Evolutionary conservation across 2,329 filamentous ascomycete genomes (phyloP).

Genomic region (Bipolaris victoriae): DNA sequence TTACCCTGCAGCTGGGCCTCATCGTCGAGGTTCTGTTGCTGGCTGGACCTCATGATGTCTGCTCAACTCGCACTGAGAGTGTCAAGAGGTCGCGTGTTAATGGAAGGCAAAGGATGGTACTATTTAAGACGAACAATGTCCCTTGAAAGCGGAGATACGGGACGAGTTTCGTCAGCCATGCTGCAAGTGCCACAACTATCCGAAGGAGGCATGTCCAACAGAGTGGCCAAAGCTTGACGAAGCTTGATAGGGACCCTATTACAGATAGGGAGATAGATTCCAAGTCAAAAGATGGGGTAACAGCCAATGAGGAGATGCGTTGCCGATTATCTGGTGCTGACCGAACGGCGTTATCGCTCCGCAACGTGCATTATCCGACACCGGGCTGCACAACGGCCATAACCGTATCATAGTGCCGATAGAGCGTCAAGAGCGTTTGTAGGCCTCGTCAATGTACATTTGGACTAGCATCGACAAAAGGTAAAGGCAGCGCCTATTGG

Average conservation of each 20-base stretch:
- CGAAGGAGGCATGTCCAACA: conserved; percentile 17
- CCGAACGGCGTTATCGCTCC: conserved; percentile 7
- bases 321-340: conserved; percentile 11
- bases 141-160: background rate
- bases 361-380: conserved; percentile 2
- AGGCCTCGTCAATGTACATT: background rate
- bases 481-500: background rate
- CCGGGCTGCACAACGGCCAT: background rate
- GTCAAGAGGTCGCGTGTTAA: too few relatives aligned
- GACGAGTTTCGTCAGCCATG: conserved; percentile 2
- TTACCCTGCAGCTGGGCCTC: conserved; percentile 41
- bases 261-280: conserved; percentile 17
- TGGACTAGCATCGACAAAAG: background rate
- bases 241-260: conserved; percentile 18
- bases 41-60: conserved; percentile 28
- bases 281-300: conserved; percentile 19
- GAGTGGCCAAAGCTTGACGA: conserved; percentile 20
- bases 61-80: background rate
- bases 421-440: conserved; percentile 11
- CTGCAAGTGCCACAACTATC: conserved; percentile 14
- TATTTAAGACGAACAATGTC: conserved; percentile 5
- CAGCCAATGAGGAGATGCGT: conserved; percentile 9
- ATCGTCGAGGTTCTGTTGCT: conserved; percentile 35
- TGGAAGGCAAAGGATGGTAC: background rate
- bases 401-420: background rate